Evolutionary conservation across 2,329 filamentous ascomycete species (phyloP).

Genomic region (Aureobasidium sp.): DNA sequence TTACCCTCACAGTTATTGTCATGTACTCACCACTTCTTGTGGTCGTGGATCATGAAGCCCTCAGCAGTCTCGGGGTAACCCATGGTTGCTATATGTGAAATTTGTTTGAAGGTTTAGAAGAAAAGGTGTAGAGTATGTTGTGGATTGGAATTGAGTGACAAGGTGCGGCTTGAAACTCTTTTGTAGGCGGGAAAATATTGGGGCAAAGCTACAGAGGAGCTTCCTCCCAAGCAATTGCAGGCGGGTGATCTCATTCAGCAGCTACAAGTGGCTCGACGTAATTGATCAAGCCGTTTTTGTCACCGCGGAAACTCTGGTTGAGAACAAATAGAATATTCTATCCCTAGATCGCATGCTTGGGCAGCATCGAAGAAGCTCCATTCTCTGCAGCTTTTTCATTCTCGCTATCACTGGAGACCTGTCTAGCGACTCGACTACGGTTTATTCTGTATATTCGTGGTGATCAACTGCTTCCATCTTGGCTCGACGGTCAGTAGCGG

Average conservation of each 20-base stretch:
- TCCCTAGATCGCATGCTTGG: neutral
- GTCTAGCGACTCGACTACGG: neutral
- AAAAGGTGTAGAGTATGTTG: neutral
- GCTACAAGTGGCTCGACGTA: conserved; percentile 12
- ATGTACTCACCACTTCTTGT: conserved; percentile 51
- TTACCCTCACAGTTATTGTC: conserved; percentile 26
- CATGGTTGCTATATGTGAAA: conserved; percentile 31
- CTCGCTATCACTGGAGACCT: neutral
- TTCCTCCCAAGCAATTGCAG: neutral
- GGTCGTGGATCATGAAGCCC: conserved; percentile 43
- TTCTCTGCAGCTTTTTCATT: neutral
- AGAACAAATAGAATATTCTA: neutral
- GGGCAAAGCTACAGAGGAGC: neutral
- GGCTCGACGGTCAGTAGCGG: neutral
- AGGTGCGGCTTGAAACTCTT: conserved; percentile 5
- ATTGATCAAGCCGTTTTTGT: conserved; percentile 11
- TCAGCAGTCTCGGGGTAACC: conserved; percentile 46
- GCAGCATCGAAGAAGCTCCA: neutral
- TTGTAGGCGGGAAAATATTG: conserved; percentile 12
- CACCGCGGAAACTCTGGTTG: neutral
- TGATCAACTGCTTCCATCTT: neutral
- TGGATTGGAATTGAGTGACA: neutral
- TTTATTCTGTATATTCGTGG: too few relatives aligned
- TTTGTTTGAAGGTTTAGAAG: conserved; percentile 1
- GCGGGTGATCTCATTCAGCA: conserved; percentile 12